Evolutionary conservation across 179 eudicot species (phyloP).

Genomic region (Heliamphora pulchella): DNA sequence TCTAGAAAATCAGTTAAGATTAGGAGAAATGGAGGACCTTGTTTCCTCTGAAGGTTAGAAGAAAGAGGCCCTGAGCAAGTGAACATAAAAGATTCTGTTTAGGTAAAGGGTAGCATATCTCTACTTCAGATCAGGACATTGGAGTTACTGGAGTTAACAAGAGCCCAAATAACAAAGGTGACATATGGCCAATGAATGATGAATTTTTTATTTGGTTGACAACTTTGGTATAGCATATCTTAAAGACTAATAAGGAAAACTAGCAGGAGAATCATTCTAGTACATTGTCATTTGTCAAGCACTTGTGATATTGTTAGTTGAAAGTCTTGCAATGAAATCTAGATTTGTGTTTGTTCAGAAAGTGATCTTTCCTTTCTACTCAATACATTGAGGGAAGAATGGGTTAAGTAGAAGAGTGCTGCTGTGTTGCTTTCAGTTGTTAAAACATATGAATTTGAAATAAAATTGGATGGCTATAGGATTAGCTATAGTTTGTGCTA

Average conservation of each 20-base stretch:
- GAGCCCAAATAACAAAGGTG: neutral
- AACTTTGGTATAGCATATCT: conserved; percentile 1
- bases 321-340: neutral
- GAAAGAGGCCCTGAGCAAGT: neutral
- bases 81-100: neutral
- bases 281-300: neutral
- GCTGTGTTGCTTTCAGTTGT: neutral
- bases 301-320: neutral
- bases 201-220: neutral
- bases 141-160: neutral
- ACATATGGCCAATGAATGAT: neutral
- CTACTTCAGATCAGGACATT: neutral
- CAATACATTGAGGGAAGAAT: neutral
- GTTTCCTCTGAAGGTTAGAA: neutral
- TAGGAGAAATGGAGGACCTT: neutral
- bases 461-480: neutral
- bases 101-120: neutral
- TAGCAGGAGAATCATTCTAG: neutral
- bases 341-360: neutral
- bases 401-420: neutral
- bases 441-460: no score
- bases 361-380: neutral
- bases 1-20: neutral
- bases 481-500: neutral
- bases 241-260: neutral